A percentile compares a stretch with the other conserved stretches of the same genome.
Conservation (phyloP, 83 land plant genomes). For the Thuja plicata region DNA sequence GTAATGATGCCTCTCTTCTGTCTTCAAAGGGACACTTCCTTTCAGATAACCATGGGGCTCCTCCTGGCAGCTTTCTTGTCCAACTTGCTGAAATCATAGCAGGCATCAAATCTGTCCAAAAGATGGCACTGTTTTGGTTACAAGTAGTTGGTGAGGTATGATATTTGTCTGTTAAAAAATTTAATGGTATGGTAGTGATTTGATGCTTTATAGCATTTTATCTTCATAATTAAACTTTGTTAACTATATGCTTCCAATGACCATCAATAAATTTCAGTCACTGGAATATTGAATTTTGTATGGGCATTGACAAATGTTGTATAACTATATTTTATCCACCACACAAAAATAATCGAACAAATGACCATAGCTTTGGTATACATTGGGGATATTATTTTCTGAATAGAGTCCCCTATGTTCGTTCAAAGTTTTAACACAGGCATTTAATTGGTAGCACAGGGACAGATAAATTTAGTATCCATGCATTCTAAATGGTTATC, state of each 20-base stretch:
- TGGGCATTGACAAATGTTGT: no score
- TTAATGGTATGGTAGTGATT: background rate
- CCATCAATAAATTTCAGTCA: background rate
- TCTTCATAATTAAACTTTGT: background rate
- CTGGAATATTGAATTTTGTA: no score
- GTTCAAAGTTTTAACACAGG: no score
- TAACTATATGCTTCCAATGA: background rate
- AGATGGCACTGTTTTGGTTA: conserved; percentile 84
- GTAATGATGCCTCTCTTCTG: conserved; percentile 10
- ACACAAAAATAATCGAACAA: no score
- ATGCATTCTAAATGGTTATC: no score
- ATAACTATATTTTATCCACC: no score
- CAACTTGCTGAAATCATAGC: conserved; percentile 78
- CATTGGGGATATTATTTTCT: no score
- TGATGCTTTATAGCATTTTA: background rate
- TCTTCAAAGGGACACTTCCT: conserved; percentile 23
- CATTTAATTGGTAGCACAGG: no score
- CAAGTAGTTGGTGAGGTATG: conserved; percentile 71
- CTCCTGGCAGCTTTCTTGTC: conserved; percentile 83
- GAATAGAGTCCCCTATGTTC: no score
- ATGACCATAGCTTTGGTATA: no score
- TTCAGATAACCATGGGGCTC: conserved; percentile 85
- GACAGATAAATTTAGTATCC: no score
- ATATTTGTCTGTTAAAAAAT: background rate
- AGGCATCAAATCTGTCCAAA: conserved; percentile 58